These are phyloP conservation scores for Yarrowia bubula DNA, from an alignment of 805 yeast species.

Conservation along the genomic window DNA sequence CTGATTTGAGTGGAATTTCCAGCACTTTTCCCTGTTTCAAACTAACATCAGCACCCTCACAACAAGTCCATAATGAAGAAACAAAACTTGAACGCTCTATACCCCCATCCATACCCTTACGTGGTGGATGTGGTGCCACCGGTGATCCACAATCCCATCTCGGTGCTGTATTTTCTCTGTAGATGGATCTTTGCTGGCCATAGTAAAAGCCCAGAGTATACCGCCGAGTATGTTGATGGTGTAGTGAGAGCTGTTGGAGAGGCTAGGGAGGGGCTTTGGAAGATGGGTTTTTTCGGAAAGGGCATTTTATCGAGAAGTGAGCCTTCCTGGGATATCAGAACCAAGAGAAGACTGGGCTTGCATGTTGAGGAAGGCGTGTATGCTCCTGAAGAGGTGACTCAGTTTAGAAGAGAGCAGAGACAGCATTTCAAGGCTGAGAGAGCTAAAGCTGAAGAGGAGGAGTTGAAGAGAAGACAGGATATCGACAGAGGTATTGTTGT, in stretches of 20 bases:
- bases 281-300: slow-evolving; percentile 88
- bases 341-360: slow-evolving; percentile 53
- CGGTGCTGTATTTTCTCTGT: slow-evolving; percentile 52
- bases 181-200: slow-evolving; percentile 31
- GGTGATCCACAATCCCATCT: slow-evolving; percentile 64
- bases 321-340: slow-evolving; percentile 82
- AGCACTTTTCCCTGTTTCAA: not conserved
- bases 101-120: slow-evolving; percentile 19
- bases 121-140: slow-evolving; percentile 26
- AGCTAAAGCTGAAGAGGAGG: slow-evolving; percentile 53
- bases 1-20: slow-evolving; percentile 48
- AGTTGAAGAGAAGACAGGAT: slow-evolving; percentile 44
- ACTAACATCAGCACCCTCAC: not conserved
- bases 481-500: slow-evolving; percentile 40
- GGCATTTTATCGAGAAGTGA: slow-evolving; percentile 87
- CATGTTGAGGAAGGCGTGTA: slow-evolving; percentile 40
- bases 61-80: not conserved
- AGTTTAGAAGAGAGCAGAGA: slow-evolving; percentile 67
- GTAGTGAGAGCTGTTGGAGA: slow-evolving; percentile 41
- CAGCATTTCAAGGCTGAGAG: slow-evolving; percentile 69
- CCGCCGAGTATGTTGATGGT: slow-evolving; percentile 32
- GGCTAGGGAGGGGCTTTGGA: slow-evolving; percentile 62
- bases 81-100: slow-evolving; percentile 11
- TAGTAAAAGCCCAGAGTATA: slow-evolving; percentile 29
- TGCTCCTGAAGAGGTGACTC: slow-evolving; percentile 76